Evolutionary conservation across 129 eudicot genomes (phyloP), one percentile per base, ranked within the genome.

Genomic region (Helichrysum umbraculigerum): DNA sequence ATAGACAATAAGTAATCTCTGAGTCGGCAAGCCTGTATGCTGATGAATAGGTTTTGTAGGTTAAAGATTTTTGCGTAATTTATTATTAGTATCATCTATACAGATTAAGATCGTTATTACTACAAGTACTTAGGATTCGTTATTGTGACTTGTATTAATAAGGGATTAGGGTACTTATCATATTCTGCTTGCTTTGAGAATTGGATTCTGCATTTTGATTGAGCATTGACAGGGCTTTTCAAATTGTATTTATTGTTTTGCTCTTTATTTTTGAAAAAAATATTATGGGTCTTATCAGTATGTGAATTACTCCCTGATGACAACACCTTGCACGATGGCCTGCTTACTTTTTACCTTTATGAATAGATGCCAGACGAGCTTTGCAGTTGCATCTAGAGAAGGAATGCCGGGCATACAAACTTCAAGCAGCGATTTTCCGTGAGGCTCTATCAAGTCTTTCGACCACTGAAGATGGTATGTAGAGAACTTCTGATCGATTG

Each of bases 351-450:
- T 80, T 61, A 74, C 52, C 5, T 50, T 52, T 61, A 21, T 7
- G 39, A 63, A 21, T 33, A 93, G 98, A 87, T 82, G 88, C 95
- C 52, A 82, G 81, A 44, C 85, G 86, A 76, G 96, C 92, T 72
- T 80, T 93, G 77, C 73, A 61, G 75, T 82, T 72, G 66, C 98
- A 93, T 85, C 73, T 93, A 72, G 86, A 87, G 78, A 81, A 82
- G 76, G 92, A 93, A 86, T 85, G 89, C 54, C 84, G 82, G 70
- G 70, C 59, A 60, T 83, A 81, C 81, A 90, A 88, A 70, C 88
- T 93, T 65, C 91, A 93, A 75, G 83, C 92, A 64, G 92, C 96
- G 34, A 93, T 93, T 58, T 88, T 88, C 78, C 85, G 85, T 11
- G 89, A 88, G 84, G 97, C 96, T 30, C 60, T 93, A 83, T 80